Conservation (phyloP, 2,329 filamentous ascomycete species). For the Capronia epimyces region DNA sequence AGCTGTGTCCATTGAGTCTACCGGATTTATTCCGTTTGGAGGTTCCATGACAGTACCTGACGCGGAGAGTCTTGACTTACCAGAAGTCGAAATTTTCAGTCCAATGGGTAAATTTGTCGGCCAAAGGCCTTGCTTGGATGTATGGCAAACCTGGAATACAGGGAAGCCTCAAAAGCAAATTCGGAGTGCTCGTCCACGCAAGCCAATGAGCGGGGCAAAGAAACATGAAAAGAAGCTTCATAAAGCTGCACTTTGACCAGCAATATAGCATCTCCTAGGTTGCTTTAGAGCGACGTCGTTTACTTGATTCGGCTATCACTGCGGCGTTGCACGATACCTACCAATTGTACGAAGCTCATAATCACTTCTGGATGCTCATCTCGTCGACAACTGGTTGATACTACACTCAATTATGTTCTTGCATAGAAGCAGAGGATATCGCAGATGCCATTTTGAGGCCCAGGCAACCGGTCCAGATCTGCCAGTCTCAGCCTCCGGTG, state of each 20-base stretch:
- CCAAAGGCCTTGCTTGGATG: slow-evolving; percentile 16
- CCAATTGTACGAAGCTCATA: too few species aligned
- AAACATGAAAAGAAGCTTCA: slow-evolving; percentile 15
- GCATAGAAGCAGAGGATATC: too few species aligned
- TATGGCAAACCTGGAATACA: slow-evolving; percentile 22
- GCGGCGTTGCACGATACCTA: too few species aligned
- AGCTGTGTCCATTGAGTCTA: slow-evolving; percentile 12
- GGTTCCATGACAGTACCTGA: slow-evolving; percentile 16
- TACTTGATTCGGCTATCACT: background rate
- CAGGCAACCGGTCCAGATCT: too few species aligned
- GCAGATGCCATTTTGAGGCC: too few species aligned
- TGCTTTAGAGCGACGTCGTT: background rate
- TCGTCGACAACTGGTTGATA: too few species aligned
- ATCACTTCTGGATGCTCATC: too few species aligned
- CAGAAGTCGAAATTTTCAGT: slow-evolving; percentile 75
- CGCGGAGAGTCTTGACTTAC: slow-evolving; percentile 46
- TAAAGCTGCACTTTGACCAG: background rate
- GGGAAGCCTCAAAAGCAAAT: slow-evolving; percentile 9
- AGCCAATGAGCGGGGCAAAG: slow-evolving; percentile 22
- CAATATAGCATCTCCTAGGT: too few species aligned
- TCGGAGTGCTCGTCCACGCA: slow-evolving; percentile 19
- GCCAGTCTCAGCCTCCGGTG: background rate
- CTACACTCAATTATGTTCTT: too few species aligned
- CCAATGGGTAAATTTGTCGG: slow-evolving; percentile 78
- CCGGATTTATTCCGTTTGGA: slow-evolving; percentile 19